Conservation (phyloP, 2,329 filamentous ascomycete species). For the Acarospora socialis region DNA sequence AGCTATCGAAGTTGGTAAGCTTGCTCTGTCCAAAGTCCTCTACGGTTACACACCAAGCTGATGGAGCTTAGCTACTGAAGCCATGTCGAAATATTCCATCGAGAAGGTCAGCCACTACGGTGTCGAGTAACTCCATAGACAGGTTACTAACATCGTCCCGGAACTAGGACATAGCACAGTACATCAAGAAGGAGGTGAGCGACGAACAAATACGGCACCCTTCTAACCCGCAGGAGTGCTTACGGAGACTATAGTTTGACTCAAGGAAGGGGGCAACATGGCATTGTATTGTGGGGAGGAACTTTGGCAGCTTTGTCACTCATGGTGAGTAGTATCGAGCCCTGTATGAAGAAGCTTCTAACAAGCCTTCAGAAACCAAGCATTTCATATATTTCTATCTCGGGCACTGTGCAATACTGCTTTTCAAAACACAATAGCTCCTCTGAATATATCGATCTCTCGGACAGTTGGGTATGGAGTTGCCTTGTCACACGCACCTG, state of each 20-base stretch:
- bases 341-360: neutral
- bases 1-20: slow-evolving; percentile 86
- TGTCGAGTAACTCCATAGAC: no score
- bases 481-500: no score
- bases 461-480: neutral
- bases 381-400: slow-evolving; percentile 99
- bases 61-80: slow-evolving; percentile 45
- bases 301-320: slow-evolving; percentile 98
- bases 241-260: slow-evolving; percentile 75
- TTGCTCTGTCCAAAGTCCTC: slow-evolving; percentile 3
- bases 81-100: slow-evolving; percentile 57
- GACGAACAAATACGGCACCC: slow-evolving; percentile 4
- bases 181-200: slow-evolving; percentile 81
- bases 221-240: no score
- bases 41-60: slow-evolving; percentile 14
- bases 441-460: no score
- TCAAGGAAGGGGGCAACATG: slow-evolving; percentile 93
- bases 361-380: slow-evolving; percentile 67
- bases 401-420: slow-evolving; percentile 90
- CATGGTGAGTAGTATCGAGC: slow-evolving; percentile 51
- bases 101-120: slow-evolving; percentile 56
- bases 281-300: slow-evolving; percentile 97
- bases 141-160: no score
- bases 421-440: slow-evolving; percentile 99
- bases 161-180: slow-evolving; percentile 75